phyloP scores from a whole-genome alignment of 2,329 filamentous ascomycete genomes.

The Ophiostoma piceae region DNA sequence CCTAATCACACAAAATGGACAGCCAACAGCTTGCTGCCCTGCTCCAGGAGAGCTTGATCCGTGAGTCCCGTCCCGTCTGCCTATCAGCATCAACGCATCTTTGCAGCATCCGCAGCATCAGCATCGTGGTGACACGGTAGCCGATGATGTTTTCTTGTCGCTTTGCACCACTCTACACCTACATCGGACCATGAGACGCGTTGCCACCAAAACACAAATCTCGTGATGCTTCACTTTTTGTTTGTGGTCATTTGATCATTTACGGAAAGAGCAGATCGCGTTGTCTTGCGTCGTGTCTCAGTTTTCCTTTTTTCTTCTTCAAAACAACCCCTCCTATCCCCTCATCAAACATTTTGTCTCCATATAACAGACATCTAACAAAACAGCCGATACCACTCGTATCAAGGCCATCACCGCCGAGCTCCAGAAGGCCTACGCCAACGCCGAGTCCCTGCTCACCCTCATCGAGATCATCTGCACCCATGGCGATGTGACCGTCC shows the following conservation, averaged over 20 bases:
- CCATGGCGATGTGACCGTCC: slow-evolving; percentile 65
- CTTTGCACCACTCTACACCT: neutral
- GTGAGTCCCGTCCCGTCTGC: slow-evolving; percentile 47
- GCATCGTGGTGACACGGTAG: neutral
- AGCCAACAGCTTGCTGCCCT: slow-evolving; percentile 79
- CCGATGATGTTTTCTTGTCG: neutral
- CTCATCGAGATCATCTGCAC: slow-evolving; percentile 85
- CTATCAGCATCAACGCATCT: neutral
- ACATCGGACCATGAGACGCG: slow-evolving; percentile 4
- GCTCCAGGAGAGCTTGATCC: slow-evolving; percentile 80
- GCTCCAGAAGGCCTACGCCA: slow-evolving; percentile 84
- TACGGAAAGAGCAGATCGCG: neutral
- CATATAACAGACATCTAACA: neutral
- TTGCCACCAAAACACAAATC: slow-evolving; percentile 1
- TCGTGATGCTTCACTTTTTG: slow-evolving; percentile 17
- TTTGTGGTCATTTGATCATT: slow-evolving; percentile 17
- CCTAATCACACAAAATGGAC: slow-evolving; percentile 54
- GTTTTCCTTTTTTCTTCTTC: neutral
- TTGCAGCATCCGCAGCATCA: neutral
- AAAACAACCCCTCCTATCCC: slow-evolving; percentile 13
- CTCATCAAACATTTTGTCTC: neutral
- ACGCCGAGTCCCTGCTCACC: slow-evolving; percentile 75
- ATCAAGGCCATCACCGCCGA: slow-evolving; percentile 86
- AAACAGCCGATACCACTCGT: slow-evolving; percentile 74
- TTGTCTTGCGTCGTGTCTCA: neutral